Base-by-base conservation (phyloP, 2,329 filamentous ascomycete genomes). In the Sporothrix euskadiensis region DNA sequence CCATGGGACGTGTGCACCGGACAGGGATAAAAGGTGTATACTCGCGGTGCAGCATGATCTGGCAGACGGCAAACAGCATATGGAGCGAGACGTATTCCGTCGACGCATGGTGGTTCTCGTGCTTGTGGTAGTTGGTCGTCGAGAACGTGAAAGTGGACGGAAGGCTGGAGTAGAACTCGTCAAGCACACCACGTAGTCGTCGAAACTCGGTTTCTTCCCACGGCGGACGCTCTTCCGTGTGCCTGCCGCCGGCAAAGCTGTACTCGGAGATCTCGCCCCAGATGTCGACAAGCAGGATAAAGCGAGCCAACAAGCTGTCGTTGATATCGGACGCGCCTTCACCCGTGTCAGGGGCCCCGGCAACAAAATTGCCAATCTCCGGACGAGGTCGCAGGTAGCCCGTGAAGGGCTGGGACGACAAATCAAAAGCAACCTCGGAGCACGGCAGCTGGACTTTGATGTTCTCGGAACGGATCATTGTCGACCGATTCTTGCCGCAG, bases 41-140 rank as follows among this genome's bases (percentile, higher is more conserved):
- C 78, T 92, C 90, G 75, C 90, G 85, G 77, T 92, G 89, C 39
- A 92, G 83, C 82, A 91, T 88, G 75, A 93, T 89, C 73, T 87
- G 85, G 78, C 89, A 92, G 1, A 92, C 83, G 1, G 87, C 86
- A 74, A 88, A 87, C 0, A 92, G 85, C 77, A 90, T 89, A 77
- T 93, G 91, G 72, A 93, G 82, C 3, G 91, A 85, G 10, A 90
- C 87, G 78, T 91, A 93, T 8, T 87, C 86, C 63, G 89, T 90
- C 1, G 88, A 88, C 1, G 88, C 88, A 57, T 88, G 85, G 72
- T 88, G 85, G 74, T 88, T 88, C 76, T 91, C 89, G 77, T 92
- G 90, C 32, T 87, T 88, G 77, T 88, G 87, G 59, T 90, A 89
- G 78, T 92, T 92, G 56, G 85, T 84, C 7, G 85, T 82, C 1